Conservation (phyloP, 176 grass and related monocot genomes). For the Hordeum marinum region DNA sequence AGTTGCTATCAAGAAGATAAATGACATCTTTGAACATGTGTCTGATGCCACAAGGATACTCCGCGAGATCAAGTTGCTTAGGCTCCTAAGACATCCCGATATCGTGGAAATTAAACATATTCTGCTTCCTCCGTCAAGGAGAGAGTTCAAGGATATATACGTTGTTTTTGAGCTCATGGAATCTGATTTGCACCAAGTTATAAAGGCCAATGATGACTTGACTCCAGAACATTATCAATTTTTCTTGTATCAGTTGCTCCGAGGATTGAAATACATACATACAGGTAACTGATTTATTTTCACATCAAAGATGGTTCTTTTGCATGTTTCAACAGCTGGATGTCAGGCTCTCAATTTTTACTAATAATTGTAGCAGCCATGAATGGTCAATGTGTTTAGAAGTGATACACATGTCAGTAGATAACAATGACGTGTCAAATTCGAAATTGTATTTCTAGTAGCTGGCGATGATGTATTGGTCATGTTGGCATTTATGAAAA, state of each 20-base stretch:
- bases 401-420: background rate
- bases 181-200: slow-evolving; percentile 97
- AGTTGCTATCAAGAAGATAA: slow-evolving; percentile 98
- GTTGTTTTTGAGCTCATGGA: slow-evolving; percentile 99
- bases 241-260: slow-evolving; percentile 91
- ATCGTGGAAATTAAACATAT: slow-evolving; percentile 99
- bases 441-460: background rate
- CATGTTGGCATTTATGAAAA: background rate
- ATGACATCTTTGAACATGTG: slow-evolving; percentile 94
- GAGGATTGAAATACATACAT: slow-evolving; percentile 98
- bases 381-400: background rate
- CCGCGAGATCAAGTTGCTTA: slow-evolving; percentile 94
- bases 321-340: background rate
- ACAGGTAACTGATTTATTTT: slow-evolving; percentile 68
- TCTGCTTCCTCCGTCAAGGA: slow-evolving; percentile 85
- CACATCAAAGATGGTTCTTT: slow-evolving; percentile 14
- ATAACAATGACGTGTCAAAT: background rate
- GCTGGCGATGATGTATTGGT: background rate
- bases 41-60: slow-evolving; percentile 89
- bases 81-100: slow-evolving; percentile 86
- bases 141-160: slow-evolving; percentile 94
- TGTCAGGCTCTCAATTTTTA: background rate
- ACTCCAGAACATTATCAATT: slow-evolving; percentile 95
- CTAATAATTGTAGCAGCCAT: background rate
- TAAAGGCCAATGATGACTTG: slow-evolving; percentile 94